Base-by-base conservation (phyloP, 306 rosid species). In the Clitoria ternatea region DNA sequence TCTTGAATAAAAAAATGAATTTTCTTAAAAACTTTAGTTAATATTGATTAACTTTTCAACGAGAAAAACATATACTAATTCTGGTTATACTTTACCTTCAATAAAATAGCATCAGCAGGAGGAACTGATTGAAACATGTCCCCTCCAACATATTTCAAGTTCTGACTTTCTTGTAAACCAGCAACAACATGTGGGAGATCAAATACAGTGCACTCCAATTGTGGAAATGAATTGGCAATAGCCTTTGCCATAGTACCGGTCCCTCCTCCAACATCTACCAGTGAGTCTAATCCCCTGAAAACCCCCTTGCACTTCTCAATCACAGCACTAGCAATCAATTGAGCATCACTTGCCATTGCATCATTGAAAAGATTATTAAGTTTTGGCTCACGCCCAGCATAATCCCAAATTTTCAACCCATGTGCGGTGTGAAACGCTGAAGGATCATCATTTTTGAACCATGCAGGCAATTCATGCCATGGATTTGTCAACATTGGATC, bases 201-300 rank as follows among this genome's bases (percentile, higher is more conserved):
- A 42, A 42, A 75, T 4, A 65, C 61, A 0, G 15, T 65, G 4
- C 79, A 75, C 32, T 66, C 32, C 0, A 55, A 0, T 2, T 60
- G 12, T 5, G 88, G 77, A 37, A 84, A 77, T 2, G 77, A 18
- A 0, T 30, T 24, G 6, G 79, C 70, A 33, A 81, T 39, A 7
- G 79, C 52, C 19, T 39, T 70, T 1, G 77, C 81, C 70, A 77
- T 44, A 2, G 77, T 66, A 7, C 79, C 83, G 18, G 48, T 80
- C 3, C 61, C 80, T 0, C 90, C 83, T 61, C 85, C 73, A 19
- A 82, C 82, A 68, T 68, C 49, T 2, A 83, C 86, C 44, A 86
- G 5, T 1, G 90, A 78, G 6, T 32, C 50, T 77, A 78, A 29
- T 0, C 82, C 84, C 22, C 50, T 57, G 40, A 86, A 86, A 42